Evolutionary conservation across 2,329 filamentous ascomycete genomes (phyloP).

Genomic region (Trichophyton verrucosum): DNA sequence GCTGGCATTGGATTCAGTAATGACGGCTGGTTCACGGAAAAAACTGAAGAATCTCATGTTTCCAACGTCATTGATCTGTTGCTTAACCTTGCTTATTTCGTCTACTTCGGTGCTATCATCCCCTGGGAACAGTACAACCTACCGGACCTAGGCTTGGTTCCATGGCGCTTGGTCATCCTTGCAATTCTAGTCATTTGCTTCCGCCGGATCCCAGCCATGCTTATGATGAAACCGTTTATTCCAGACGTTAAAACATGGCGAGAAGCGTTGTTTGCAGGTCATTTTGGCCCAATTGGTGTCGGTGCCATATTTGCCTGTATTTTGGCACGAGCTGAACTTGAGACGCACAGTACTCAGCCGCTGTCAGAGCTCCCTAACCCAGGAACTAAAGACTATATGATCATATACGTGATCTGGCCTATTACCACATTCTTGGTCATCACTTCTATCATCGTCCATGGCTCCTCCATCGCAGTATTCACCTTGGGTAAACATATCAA

Average conservation of each 20-base stretch:
- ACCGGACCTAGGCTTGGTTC: slow-evolving; percentile 56
- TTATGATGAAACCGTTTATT: slow-evolving; percentile 79
- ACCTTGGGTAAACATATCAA: slow-evolving; percentile 97
- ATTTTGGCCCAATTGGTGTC: slow-evolving; percentile 95
- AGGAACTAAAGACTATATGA: slow-evolving; percentile 49
- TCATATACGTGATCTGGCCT: slow-evolving; percentile 86
- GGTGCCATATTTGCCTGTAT: slow-evolving; percentile 94
- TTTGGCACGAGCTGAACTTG: slow-evolving; percentile 80
- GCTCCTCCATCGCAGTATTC: slow-evolving; percentile 96
- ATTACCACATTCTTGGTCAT: slow-evolving; percentile 91
- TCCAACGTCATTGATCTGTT: slow-evolving; percentile 98
- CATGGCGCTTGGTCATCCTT: slow-evolving; percentile 88
- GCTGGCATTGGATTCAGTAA: slow-evolving; percentile 98
- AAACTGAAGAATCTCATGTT: slow-evolving; percentile 96
- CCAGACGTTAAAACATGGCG: slow-evolving; percentile 97
- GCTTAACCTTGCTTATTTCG: slow-evolving; percentile 95
- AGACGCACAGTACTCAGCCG: slow-evolving; percentile 63
- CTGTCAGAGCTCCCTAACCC: slow-evolving; percentile 45
- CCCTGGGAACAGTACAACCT: slow-evolving; percentile 89
- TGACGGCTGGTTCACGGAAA: slow-evolving; percentile 96
- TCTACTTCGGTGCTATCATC: slow-evolving; percentile 93
- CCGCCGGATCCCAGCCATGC: slow-evolving; percentile 89
- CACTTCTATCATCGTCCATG: slow-evolving; percentile 85
- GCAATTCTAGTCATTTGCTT: slow-evolving; percentile 91
- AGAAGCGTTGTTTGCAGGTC: slow-evolving; percentile 88